Percentiles rank a stretch among this genome's conserved stretches.
Conservation (phyloP, 2,329 filamentous ascomycete species). For the Phoma sp. region DNA sequence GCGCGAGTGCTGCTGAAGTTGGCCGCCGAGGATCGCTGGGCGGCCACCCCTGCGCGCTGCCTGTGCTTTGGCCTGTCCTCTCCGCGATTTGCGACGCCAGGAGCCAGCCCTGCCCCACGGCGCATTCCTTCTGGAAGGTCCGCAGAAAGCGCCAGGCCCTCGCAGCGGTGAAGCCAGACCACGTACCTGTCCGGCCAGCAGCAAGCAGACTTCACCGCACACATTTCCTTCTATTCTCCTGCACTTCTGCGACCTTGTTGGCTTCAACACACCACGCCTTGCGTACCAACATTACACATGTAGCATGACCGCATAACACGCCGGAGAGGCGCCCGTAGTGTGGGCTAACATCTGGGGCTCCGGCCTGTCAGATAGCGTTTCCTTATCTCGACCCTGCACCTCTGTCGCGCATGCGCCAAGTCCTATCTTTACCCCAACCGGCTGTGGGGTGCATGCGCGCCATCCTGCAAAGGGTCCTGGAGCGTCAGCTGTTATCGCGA, state of each 20-base stretch:
- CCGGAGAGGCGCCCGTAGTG: conserved; percentile 11
- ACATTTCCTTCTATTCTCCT: background rate
- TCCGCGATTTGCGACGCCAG: conserved; percentile 17
- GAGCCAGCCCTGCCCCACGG: conserved; percentile 23
- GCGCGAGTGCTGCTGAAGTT: background rate
- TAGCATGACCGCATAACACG: conserved; percentile 17
- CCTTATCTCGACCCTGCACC: conserved; percentile 35
- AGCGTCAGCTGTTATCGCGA: background rate
- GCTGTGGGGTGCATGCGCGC: conserved; percentile 30
- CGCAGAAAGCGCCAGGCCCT: background rate
- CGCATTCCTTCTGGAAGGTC: conserved; percentile 14
- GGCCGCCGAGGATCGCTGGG: background rate
- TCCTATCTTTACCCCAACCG: conserved; percentile 12
- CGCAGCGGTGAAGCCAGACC: conserved; percentile 11
- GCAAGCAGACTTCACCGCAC: background rate
- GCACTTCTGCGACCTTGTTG: background rate
- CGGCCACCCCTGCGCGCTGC: conserved; percentile 3
- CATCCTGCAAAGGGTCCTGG: background rate
- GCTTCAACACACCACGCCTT: no score
- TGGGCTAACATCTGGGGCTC: conserved; percentile 1
- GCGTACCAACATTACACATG: background rate
- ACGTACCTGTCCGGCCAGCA: background rate
- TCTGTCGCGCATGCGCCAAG: conserved; percentile 17
- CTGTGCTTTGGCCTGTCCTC: conserved; percentile 7
- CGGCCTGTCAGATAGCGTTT: conserved; percentile 34